Percentiles rank a stretch among this genome's conserved stretches.
These are phyloP conservation scores for Apostasia ramifera DNA, from an alignment of 106 monocot species.

Conservation along the genomic window DNA sequence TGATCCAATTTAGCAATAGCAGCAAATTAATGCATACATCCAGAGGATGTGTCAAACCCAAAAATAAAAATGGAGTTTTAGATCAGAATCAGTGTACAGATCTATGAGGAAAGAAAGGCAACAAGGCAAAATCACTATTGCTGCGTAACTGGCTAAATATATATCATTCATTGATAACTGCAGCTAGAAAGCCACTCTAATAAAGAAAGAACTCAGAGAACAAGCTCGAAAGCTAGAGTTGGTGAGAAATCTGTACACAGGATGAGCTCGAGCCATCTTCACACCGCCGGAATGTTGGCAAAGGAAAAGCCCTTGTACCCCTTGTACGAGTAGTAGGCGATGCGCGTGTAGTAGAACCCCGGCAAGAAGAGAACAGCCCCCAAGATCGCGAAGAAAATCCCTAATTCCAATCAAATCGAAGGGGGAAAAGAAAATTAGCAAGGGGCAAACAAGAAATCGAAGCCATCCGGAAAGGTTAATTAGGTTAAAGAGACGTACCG, in stretches of 20 bases:
- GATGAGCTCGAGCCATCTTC: conserved; percentile 1
- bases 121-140: too few relatives aligned
- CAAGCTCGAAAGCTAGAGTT: not conserved
- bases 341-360: conserved; percentile 71
- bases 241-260: not conserved
- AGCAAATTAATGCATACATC: too few relatives aligned
- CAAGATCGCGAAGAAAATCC: conserved; percentile 57
- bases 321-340: conserved; percentile 72
- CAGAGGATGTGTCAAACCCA: too few relatives aligned
- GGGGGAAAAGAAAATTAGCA: not conserved
- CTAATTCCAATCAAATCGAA: conserved; percentile 13
- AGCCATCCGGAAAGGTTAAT: not conserved
- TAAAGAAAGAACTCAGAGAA: not conserved
- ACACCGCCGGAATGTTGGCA: conserved; percentile 55
- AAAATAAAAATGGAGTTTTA: too few relatives aligned
- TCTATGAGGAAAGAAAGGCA: too few relatives aligned
- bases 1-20: too few relatives aligned
- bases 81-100: too few relatives aligned
- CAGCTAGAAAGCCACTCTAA: too few relatives aligned
- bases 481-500: conserved; percentile 20
- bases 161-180: conserved; percentile 2
- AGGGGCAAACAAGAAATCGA: not conserved
- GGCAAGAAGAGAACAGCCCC: conserved; percentile 65
- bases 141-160: not conserved
- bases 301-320: conserved; percentile 80